Conservation (phyloP, 768 basidiomycete species). For the Boletus bicolor region DNA sequence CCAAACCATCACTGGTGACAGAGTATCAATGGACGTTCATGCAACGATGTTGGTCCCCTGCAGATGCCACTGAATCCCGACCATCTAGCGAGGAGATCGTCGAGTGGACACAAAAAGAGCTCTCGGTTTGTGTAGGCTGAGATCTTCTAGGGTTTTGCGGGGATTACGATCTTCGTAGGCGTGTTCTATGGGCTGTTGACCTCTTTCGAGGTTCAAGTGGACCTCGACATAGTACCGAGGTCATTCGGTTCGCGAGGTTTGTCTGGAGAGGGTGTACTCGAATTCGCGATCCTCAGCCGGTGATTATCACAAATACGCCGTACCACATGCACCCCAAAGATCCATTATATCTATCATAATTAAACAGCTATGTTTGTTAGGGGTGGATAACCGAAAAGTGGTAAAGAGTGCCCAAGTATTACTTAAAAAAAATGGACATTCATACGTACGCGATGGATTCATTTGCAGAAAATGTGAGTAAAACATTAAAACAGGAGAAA, state of each 20-base stretch:
- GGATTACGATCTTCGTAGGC: no score
- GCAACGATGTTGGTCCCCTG: no score
- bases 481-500: constrained; percentile 2
- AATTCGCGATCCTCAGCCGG: not conserved
- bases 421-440: not conserved
- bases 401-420: constrained; percentile 7
- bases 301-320: not conserved
- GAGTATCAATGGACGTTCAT: no score
- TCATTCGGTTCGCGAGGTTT: not conserved
- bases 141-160: no score
- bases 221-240: not conserved
- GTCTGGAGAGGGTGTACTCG: not conserved
- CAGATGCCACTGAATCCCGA: no score
- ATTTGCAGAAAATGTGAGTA: constrained; percentile 9
- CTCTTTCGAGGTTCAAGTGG: not conserved
- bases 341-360: constrained; percentile 23
- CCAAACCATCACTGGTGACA: no score
- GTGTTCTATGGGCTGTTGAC: no score
- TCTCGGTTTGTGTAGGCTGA: no score
- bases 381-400: not conserved
- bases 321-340: constrained; percentile 1
- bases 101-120: no score
- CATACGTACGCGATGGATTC: constrained; percentile 14
- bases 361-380: constrained; percentile 17
- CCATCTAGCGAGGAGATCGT: no score